Base-by-base conservation (phyloP, 176 grass and related monocot species). In the Eragrostis curvula region DNA sequence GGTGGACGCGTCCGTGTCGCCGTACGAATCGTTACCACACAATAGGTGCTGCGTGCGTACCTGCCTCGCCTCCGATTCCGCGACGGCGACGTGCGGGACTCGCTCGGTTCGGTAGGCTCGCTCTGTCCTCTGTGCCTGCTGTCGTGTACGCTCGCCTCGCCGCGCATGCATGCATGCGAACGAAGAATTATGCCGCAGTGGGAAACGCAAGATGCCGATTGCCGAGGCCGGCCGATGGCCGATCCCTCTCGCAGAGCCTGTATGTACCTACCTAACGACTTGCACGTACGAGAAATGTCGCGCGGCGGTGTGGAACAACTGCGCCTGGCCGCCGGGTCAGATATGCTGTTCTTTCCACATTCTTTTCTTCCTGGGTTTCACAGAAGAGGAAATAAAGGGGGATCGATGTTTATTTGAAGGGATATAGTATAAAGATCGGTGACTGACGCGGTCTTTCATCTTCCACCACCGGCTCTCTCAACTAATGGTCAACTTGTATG, bases 281-380 rank as follows among this genome's bases (percentile, higher is more conserved):
- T 30, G 60, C 27, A 2, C 1, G 25, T 16, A 36, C 32, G 32
- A 36, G 32, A 36, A 36, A 36, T 36, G 32, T 36, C 32, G 32
- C 32, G 32, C 3, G 11, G 20, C 29, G n/a, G 53, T 59, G 73
- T 60, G 73, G 15, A 76, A 58, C 21, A 53, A 8, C 20, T 1
- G 20, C 21, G 0, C 3, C n/a, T n/a, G n/a, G n/a, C n/a, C n/a
- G n/a, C 4, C 6, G 2, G 47, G 21, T 41, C 48, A 55, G 29
- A 68, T 68, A 79, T 68, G 47, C 62, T 55, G 63, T 46, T 68
- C 29, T 40, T 17, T 66, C 28, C 12, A 67, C 67, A 39, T n/a
- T n/a, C n/a, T n/a, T n/a, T n/a, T n/a, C n/a, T n/a, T n/a, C n/a
- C n/a, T n/a, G n/a, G n/a, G n/a, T n/a, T n/a, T n/a, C n/a, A n/a